Conservation (phyloP, 352 stramenopile species). For the Phytophthora kernoviae region DNA sequence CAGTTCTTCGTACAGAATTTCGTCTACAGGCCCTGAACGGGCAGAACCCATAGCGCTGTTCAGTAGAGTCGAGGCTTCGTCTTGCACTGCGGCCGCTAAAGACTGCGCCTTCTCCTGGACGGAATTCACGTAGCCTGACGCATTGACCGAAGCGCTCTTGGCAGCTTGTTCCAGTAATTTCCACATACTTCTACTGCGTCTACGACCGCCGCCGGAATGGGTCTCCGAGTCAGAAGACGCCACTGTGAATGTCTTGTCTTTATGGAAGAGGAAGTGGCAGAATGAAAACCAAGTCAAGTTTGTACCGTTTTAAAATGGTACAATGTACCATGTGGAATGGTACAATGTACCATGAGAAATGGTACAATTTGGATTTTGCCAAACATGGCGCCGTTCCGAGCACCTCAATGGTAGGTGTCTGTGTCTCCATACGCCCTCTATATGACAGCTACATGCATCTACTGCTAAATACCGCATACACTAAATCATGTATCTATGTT, state of each 20-base stretch:
- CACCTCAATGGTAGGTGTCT: constrained; percentile 29
- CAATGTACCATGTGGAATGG: too few species aligned
- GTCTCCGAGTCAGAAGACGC: constrained; percentile 1
- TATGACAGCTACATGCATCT: too few species aligned
- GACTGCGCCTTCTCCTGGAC: constrained; percentile 82
- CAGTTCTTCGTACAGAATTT: constrained; percentile 85
- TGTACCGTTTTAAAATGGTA: too few species aligned
- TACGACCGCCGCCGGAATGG: constrained; percentile 6
- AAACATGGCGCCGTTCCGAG: constrained; percentile 17
- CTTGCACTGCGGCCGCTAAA: constrained; percentile 72
- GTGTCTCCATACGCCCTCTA: not conserved
- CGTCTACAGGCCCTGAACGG: constrained; percentile 71
- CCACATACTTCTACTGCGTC: constrained; percentile 58
- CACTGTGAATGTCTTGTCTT: not conserved
- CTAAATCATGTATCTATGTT: not conserved
- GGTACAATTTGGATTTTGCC: too few species aligned
- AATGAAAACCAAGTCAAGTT: not conserved
- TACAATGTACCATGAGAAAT: too few species aligned
- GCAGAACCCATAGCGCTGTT: constrained; percentile 60
- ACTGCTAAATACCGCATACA: not conserved
- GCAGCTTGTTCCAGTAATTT: constrained; percentile 75
- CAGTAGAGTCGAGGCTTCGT: constrained; percentile 73
- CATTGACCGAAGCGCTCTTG: constrained; percentile 72
- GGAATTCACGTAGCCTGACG: constrained; percentile 69
- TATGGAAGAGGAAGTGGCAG: not conserved